Conservation (phyloP, 129 eudicot genomes). For the Flaveria linearis region DNA sequence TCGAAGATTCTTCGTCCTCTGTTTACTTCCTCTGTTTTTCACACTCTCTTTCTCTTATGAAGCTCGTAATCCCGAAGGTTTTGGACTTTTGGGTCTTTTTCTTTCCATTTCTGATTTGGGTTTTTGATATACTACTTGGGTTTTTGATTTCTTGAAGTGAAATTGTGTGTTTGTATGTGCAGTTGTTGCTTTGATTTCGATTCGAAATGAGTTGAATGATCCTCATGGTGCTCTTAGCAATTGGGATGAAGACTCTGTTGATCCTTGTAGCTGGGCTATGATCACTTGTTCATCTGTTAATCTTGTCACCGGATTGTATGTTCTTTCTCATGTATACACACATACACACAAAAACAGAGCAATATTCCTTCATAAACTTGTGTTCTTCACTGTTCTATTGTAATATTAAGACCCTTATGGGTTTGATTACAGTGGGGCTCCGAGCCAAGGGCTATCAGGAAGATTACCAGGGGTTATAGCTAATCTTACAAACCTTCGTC, state of each 20-base stretch:
- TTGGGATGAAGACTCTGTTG: constrained; percentile 97
- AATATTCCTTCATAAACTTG: neutral
- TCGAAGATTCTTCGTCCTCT: constrained; percentile 27
- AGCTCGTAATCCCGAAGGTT: constrained; percentile 91
- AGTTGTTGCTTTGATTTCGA: constrained; percentile 72
- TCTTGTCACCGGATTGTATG: constrained; percentile 77
- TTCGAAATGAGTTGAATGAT: constrained; percentile 55
- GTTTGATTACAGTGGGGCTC: constrained; percentile 67
- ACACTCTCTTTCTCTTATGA: constrained; percentile 55
- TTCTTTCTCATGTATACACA: constrained; percentile 5
- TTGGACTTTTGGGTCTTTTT: constrained; percentile 20
- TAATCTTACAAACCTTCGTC: constrained; percentile 83
- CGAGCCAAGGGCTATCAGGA: constrained; percentile 92
- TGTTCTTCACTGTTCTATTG: constrained; percentile 21
- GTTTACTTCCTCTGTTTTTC: constrained; percentile 37
- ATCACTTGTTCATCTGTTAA: constrained; percentile 90
- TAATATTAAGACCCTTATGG: neutral
- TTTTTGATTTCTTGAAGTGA: constrained; percentile 24
- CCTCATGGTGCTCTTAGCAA: constrained; percentile 85
- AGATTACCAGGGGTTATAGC: constrained; percentile 65
- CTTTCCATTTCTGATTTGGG: constrained; percentile 3
- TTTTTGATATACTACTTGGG: neutral
- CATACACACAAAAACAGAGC: no score
- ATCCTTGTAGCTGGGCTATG: constrained; percentile 99
- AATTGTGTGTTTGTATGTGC: constrained; percentile 23